Evolutionary conservation across 441 rosid genomes (phyloP).

Genomic region (Eutrema salsugineum): DNA sequence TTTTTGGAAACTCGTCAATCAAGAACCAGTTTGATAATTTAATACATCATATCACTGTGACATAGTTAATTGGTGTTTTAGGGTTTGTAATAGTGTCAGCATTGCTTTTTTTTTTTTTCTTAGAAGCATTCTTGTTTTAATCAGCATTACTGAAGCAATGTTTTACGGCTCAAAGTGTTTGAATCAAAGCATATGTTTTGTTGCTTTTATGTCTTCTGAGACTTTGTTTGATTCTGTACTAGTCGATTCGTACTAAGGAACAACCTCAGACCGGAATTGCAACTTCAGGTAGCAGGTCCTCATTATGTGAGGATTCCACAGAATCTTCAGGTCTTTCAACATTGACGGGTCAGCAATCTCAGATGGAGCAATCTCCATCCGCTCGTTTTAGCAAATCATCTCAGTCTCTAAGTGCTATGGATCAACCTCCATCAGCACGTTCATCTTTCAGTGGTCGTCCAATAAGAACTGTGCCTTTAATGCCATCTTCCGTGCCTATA

Average conservation of each 20-base stretch:
- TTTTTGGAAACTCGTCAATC: neutral
- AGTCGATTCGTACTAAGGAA: conserved; percentile 67
- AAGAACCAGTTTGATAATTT: neutral
- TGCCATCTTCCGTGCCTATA: conserved; percentile 52
- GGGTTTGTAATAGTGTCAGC: too few relatives aligned
- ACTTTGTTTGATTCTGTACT: conserved; percentile 25
- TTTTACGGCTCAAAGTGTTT: neutral
- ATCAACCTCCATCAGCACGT: conserved; percentile 61
- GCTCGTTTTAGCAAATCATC: conserved; percentile 36
- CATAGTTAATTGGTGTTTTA: too few relatives aligned
- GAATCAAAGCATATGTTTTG: neutral
- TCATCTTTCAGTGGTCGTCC: conserved; percentile 45
- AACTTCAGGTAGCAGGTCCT: conserved; percentile 35
- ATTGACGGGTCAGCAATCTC: conserved; percentile 31
- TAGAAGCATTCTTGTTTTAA: too few relatives aligned
- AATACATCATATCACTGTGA: neutral
- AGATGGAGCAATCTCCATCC: conserved; percentile 40
- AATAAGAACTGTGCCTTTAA: conserved; percentile 40
- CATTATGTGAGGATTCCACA: conserved; percentile 23
- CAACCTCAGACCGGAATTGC: conserved; percentile 47
- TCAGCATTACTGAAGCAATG: neutral
- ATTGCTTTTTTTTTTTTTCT: too few relatives aligned
- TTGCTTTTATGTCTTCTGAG: neutral
- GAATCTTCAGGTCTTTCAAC: conserved; percentile 29
- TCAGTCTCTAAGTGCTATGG: conserved; percentile 38